Evolutionary conservation across 179 eudicot genomes (phyloP), one percentile per base, ranked within the genome.

Genomic region (Silene noctiflora): DNA sequence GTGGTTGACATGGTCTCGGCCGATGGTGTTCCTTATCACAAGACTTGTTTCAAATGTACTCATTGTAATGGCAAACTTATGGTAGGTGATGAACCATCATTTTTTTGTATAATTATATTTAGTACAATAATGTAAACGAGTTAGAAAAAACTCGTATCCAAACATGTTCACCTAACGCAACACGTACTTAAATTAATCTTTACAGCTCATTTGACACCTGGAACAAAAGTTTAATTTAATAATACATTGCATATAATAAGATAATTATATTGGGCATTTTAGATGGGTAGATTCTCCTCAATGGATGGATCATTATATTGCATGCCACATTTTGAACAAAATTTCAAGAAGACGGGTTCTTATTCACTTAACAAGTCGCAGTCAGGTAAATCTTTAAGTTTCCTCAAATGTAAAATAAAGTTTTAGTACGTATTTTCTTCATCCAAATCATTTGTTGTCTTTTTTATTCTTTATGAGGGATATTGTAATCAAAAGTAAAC

Each of bases 281-380:
- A 93, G 93, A 81, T 90, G 76, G 87, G 97, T 48, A 89, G 80
- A 60, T 93, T 84, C 76, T 81, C 84, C 7, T 73, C 86, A 33
- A 59, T 86, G 80, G 91, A 94, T 68, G 98, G 92, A 65, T 65
- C 71, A 29, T 59, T 94, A 68, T 92, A 76, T 76, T 94, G 98
- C 87, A 89, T 87, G 83, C 91, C 97, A 51, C 98, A 94, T 73
- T 90, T 86, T 80, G 97, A 92, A 79, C 98, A 94, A 71, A 82
- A 83, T 16, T 80, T 83, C 14, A 94, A 77, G 81, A 95, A 92
- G 76, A 77, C 69, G 5, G 91, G 93, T 31, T 81, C 61, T 65
- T 73, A 79, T 16, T 69, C 82, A 62, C 51, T 69, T 4, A 77
- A 82, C 71, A 84, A 80, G 68, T 67, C 69, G 63, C 86, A 75